phyloP scores from a whole-genome alignment of 768 basidiomycete genomes.

The Leccinum subtestaceum region DNA sequence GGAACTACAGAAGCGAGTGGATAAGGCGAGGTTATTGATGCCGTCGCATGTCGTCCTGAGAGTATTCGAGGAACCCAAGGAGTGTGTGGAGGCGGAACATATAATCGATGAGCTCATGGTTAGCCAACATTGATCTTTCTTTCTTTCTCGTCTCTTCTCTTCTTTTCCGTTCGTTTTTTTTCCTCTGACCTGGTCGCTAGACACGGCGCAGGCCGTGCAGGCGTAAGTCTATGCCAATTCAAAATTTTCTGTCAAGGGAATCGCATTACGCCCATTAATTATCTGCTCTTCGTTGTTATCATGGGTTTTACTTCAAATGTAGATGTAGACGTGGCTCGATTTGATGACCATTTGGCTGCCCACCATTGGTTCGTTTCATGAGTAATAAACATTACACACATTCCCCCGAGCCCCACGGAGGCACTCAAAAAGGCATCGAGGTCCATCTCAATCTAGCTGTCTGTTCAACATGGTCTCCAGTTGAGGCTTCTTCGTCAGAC shows the following conservation, averaged over 20 bases:
- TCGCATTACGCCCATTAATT: background rate
- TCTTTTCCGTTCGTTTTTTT: background rate
- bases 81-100: slow-evolving; percentile 62
- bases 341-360: background rate
- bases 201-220: background rate
- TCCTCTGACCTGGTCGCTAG: background rate
- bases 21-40: slow-evolving; percentile 57
- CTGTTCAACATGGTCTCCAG: background rate
- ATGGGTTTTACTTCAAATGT: background rate
- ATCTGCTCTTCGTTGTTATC: background rate
- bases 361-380: background rate
- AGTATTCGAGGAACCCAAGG: slow-evolving; percentile 63
- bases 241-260: background rate
- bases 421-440: background rate
- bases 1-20: slow-evolving; percentile 64
- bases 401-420: background rate
- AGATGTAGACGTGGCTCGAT: background rate
- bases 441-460: background rate
- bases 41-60: slow-evolving; percentile 57
- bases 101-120: slow-evolving; percentile 32
- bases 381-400: background rate
- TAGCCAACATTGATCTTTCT: background rate
- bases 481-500: background rate
- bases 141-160: background rate
- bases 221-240: background rate